These are phyloP conservation scores for Halophytophthora polymorphica DNA, from an alignment of 352 stramenopile genomes.

Conservation along the genomic window DNA sequence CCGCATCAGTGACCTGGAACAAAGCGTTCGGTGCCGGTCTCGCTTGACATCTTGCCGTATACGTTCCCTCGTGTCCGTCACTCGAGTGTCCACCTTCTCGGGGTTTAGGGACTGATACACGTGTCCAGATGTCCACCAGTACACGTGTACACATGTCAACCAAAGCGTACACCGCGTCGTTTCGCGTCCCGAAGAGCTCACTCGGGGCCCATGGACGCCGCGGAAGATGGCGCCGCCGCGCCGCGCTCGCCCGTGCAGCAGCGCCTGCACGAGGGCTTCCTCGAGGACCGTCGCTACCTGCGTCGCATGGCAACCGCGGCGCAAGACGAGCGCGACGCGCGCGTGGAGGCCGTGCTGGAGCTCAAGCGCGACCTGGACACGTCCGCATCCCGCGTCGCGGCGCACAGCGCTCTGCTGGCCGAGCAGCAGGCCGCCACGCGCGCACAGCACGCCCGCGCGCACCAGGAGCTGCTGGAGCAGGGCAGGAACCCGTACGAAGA, in stretches of 20 bases:
- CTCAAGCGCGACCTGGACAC: slow-evolving; percentile 60
- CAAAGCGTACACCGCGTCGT: not conserved
- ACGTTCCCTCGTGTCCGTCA: no score
- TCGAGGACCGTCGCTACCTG: slow-evolving; percentile 45
- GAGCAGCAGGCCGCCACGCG: slow-evolving; percentile 24
- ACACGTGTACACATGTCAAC: no score
- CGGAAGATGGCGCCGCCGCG: not conserved
- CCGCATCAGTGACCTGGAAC: no score
- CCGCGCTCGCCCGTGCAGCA: slow-evolving; percentile 30
- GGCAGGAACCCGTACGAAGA: slow-evolving; percentile 82
- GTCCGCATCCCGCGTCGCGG: slow-evolving; percentile 39
- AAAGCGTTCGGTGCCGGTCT: no score
- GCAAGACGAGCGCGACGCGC: slow-evolving; percentile 25
- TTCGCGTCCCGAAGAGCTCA: not conserved
- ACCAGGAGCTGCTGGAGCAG: slow-evolving; percentile 55
- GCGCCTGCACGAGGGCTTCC: slow-evolving; percentile 50
- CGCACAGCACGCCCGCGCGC: slow-evolving; percentile 30
- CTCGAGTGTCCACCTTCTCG: no score
- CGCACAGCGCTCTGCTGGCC: slow-evolving; percentile 36
- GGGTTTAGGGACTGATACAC: no score
- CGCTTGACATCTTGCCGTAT: no score
- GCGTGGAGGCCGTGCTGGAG: slow-evolving; percentile 51
- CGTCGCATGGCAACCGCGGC: slow-evolving; percentile 35
- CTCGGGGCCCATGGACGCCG: slow-evolving; percentile 4
- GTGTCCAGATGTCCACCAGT: no score